A percentile compares a stretch with the other conserved stretches of the same genome.
Conservation (phyloP, 2,329 filamentous ascomycete genomes). For the Colletotrichum nymphaeae region DNA sequence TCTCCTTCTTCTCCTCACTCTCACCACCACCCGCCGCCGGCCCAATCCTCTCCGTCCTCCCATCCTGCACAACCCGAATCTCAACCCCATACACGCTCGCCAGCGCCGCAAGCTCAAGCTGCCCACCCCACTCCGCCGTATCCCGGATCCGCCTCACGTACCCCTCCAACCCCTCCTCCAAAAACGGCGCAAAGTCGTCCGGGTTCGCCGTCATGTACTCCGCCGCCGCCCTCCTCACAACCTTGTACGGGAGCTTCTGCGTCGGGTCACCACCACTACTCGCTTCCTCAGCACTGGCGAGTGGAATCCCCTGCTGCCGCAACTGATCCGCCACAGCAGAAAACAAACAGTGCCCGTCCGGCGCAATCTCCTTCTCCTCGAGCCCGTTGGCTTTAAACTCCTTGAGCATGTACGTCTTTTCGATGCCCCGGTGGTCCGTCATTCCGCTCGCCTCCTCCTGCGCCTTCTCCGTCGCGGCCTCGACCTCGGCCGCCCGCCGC, state of each 20-base stretch:
- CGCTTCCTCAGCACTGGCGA: slow-evolving; percentile 41
- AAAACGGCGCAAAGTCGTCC: slow-evolving; percentile 87
- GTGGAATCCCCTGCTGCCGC: slow-evolving; percentile 58
- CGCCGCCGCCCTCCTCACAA: slow-evolving; percentile 77
- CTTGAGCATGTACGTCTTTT: slow-evolving; percentile 76
- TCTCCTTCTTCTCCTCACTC: slow-evolving; percentile 56
- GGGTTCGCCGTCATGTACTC: slow-evolving; percentile 79
- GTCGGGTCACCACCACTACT: neutral
- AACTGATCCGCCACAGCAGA: slow-evolving; percentile 91
- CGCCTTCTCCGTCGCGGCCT: slow-evolving; percentile 75
- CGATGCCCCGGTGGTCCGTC: slow-evolving; percentile 77
- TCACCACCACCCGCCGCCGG: slow-evolving; percentile 52
- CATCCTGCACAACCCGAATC: slow-evolving; percentile 89
- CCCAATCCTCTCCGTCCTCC: slow-evolving; percentile 80
- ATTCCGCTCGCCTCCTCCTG: slow-evolving; percentile 80
- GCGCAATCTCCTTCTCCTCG: slow-evolving; percentile 81
- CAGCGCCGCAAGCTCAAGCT: slow-evolving; percentile 88
- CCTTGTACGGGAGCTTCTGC: slow-evolving; percentile 65
- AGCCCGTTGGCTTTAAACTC: slow-evolving; percentile 74
- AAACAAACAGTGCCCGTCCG: slow-evolving; percentile 96
- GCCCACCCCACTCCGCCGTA: slow-evolving; percentile 96
- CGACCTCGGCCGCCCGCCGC: slow-evolving; percentile 86
- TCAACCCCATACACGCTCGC: slow-evolving; percentile 82
- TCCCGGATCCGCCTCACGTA: slow-evolving; percentile 84
- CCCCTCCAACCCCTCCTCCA: slow-evolving; percentile 80